These are phyloP conservation scores for Styphnolobium japonicum DNA, from an alignment of 306 rosid genomes.

Conservation along the genomic window DNA sequence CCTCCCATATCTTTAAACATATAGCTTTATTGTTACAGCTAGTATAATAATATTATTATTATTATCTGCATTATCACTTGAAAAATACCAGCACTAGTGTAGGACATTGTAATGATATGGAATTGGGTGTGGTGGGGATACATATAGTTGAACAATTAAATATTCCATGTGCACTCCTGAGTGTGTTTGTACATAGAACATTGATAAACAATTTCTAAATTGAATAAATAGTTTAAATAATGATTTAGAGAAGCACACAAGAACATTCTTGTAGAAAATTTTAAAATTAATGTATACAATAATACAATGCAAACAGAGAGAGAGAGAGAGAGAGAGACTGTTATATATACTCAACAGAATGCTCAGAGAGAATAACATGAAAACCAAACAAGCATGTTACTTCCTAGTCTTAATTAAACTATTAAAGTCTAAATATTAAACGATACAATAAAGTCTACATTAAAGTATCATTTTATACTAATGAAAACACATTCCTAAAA, in stretches of 20 bases:
- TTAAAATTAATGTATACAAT: background rate
- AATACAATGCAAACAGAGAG: background rate
- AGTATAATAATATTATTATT: conserved; percentile 4
- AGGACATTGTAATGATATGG: background rate
- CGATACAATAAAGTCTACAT: background rate
- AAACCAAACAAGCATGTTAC: background rate
- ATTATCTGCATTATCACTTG: background rate
- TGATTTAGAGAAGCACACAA: background rate
- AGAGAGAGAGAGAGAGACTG: too few species aligned
- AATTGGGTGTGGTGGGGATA: conserved; percentile 5
- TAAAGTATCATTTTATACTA: background rate
- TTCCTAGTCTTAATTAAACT: background rate
- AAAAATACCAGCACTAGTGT: background rate
- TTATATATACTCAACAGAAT: background rate
- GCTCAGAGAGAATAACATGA: background rate
- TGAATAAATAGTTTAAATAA: background rate
- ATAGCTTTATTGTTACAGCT: background rate
- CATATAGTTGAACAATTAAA: background rate
- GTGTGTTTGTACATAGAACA: background rate
- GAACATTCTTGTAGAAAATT: background rate
- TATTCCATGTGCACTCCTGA: background rate
- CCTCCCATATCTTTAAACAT: background rate
- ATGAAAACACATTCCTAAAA: background rate
- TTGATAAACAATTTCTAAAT: background rate
- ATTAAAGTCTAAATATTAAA: background rate